Evolutionary conservation across 192 early-diverging fungal species (phyloP).

Genomic region (Obelidium mucronatum): DNA sequence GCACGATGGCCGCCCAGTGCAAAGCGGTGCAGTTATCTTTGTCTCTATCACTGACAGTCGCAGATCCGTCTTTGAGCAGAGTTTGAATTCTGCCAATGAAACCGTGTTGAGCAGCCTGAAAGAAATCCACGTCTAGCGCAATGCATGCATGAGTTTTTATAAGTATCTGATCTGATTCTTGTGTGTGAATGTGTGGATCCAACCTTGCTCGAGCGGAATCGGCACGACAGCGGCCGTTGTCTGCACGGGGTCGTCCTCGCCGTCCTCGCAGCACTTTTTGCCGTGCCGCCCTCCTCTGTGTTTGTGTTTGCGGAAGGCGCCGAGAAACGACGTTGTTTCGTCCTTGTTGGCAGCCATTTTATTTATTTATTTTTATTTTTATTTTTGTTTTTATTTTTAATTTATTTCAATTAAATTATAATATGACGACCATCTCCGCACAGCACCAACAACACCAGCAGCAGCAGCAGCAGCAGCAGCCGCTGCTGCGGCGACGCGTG

Average conservation of each 20-base stretch:
- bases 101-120: conserved; percentile 78
- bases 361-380: no score
- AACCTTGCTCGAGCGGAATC: neutral
- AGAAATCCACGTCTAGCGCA: conserved; percentile 55
- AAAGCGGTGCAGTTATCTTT: conserved; percentile 75
- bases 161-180: neutral
- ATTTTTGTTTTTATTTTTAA: no score
- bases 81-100: conserved; percentile 61
- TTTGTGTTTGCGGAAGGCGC: neutral
- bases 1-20: conserved; percentile 83
- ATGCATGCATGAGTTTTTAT: no score
- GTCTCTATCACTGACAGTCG: conserved; percentile 64
- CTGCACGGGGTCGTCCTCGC: neutral
- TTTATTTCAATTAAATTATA: no score
- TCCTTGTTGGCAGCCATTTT: no score
- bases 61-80: conserved; percentile 64
- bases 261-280: neutral
- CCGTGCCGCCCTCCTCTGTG: neutral
- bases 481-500: neutral
- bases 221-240: neutral
- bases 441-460: neutral
- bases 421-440: neutral
- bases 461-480: neutral
- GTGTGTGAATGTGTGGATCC: neutral
- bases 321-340: neutral